Conservation (phyloP, 495 filamentous ascomycete genomes). For the Aspergillus cavernicola region DNA sequence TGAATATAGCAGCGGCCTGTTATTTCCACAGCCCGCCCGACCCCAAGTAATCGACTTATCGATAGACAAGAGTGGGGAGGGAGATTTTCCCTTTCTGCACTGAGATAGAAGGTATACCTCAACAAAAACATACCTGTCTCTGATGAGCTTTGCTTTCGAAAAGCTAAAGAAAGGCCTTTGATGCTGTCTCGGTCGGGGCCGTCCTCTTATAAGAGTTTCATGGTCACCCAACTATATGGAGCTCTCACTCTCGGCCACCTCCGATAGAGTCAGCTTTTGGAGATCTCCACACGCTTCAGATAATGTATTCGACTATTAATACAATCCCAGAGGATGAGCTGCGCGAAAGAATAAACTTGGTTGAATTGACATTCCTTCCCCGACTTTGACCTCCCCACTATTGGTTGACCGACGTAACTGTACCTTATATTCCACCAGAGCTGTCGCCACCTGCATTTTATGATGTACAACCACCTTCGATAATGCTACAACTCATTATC, state of each 20-base stretch:
- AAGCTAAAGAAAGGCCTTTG: too few relatives aligned
- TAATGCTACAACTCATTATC: not conserved
- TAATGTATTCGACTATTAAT: not conserved
- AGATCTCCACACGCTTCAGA: not conserved
- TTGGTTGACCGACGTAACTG: constrained; percentile 1
- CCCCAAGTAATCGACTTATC: too few relatives aligned
- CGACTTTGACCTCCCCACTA: constrained; percentile 12
- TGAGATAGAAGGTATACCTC: too few relatives aligned
- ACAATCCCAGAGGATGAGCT: not conserved
- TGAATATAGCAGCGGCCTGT: too few relatives aligned
- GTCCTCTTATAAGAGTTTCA: not conserved
- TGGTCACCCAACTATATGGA: not conserved
- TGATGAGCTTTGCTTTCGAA: too few relatives aligned
- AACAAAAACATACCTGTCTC: too few relatives aligned
- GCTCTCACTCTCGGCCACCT: constrained; percentile 8
- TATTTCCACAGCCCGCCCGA: not conserved
- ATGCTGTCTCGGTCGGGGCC: constrained; percentile 11
- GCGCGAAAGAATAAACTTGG: not conserved
- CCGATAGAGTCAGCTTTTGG: constrained; percentile 1
- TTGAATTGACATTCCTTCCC: constrained; percentile 6
- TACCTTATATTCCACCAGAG: constrained; percentile 1
- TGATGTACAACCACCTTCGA: constrained; percentile 2
- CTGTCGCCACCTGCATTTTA: constrained; percentile 2
- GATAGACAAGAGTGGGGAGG: constrained; percentile 1
- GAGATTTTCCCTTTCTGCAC: not conserved